A percentile compares a stretch with the other conserved stretches of the same genome.
Evolutionary conservation across 176 grass and related monocot genomes (phyloP).

Genomic region (Carex myosuroides): DNA sequence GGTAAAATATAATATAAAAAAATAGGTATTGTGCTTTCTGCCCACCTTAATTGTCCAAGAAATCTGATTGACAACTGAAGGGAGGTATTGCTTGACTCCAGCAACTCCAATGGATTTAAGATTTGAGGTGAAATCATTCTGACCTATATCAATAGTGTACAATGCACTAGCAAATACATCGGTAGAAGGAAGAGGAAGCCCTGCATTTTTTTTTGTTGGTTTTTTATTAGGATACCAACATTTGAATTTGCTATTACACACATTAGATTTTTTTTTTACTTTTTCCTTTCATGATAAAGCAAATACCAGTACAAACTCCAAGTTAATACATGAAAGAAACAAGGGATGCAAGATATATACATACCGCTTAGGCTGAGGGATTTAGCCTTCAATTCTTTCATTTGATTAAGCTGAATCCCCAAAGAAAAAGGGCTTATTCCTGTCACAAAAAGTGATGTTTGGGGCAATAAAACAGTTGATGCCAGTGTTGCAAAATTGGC

Average conservation of each 20-base stretch:
- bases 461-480: constrained; percentile 54
- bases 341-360: background rate
- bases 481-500: constrained; percentile 78
- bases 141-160: constrained; percentile 72
- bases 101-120: constrained; percentile 30
- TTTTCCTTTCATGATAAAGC: background rate
- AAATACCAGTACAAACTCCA: background rate
- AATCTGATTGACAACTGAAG: constrained; percentile 51
- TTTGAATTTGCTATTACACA: background rate
- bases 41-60: constrained; percentile 47
- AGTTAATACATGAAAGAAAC: too few relatives aligned
- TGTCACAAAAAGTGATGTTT: constrained; percentile 64
- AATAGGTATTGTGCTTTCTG: background rate
- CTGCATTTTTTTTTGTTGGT: background rate
- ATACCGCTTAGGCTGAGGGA: constrained; percentile 14
- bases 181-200: constrained; percentile 33
- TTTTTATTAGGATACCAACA: background rate
- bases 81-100: constrained; percentile 36
- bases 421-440: constrained; percentile 73
- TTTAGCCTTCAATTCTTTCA: constrained; percentile 39
- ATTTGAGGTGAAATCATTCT: constrained; percentile 79
- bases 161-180: constrained; percentile 31
- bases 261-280: background rate
- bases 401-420: constrained; percentile 59
- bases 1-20: background rate